phyloP scores from a whole-genome alignment of 2,329 filamentous ascomycete genomes.

The Magnaporthiopsis incrustans region DNA sequence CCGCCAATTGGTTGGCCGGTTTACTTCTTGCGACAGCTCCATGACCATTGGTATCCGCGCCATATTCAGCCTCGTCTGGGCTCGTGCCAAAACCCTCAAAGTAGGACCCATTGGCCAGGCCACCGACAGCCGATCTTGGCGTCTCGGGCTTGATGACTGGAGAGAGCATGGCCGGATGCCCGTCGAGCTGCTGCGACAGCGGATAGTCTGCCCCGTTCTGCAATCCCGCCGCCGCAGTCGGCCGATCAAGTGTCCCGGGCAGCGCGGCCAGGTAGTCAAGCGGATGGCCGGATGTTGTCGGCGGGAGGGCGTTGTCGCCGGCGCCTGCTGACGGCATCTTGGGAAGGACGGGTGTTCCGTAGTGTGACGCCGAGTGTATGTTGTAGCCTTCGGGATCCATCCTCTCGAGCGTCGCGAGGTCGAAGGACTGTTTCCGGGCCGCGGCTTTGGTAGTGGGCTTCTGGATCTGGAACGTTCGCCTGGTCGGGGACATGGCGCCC shows the following conservation, averaged over 20 bases:
- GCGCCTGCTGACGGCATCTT: background rate
- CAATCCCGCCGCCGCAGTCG: background rate
- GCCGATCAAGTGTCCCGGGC: background rate
- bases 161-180: background rate
- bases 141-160: conserved; percentile 1
- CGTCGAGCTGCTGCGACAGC: background rate
- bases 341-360: conserved; percentile 3
- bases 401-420: conserved; percentile 38
- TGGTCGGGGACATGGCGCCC: conserved; percentile 26
- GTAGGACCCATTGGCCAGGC: background rate
- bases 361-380: conserved; percentile 28
- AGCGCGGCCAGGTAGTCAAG: background rate
- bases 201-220: background rate
- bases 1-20: background rate
- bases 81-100: background rate
- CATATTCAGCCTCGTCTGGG: background rate
- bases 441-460: conserved; percentile 31
- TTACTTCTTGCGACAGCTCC: background rate
- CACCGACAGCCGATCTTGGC: background rate
- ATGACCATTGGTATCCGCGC: background rate
- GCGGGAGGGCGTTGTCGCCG: background rate
- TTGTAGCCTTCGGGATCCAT: conserved; percentile 48
- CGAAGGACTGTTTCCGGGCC: conserved; percentile 41
- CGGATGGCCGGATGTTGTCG: background rate
- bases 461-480: conserved; percentile 34